Percentiles rank a stretch among this genome's conserved stretches.
Conservation (phyloP, 75 land plant species). For the Cunninghamia lanceolata region DNA sequence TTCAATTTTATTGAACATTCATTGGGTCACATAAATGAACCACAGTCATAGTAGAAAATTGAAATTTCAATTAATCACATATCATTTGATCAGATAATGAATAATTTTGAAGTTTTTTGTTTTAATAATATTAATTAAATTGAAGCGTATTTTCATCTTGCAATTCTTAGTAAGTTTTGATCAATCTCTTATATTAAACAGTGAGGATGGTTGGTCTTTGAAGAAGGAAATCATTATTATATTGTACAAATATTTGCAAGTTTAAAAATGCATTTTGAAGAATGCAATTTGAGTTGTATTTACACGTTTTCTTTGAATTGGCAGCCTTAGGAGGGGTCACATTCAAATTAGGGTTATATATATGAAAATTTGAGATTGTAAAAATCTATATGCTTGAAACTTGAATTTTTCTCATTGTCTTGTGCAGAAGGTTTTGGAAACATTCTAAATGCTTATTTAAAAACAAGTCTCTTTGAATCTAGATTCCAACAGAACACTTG, state of each 20-base stretch:
- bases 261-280: neutral
- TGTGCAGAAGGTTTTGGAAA: neutral
- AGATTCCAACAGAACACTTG: neutral
- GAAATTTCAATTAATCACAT: neutral
- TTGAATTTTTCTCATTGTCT: neutral
- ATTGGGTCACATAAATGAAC: neutral
- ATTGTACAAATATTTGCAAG: neutral
- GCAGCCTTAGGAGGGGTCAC: neutral
- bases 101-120: neutral
- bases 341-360: no score
- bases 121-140: neutral
- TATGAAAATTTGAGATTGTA: no score
- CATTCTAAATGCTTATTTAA: neutral
- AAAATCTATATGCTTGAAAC: no score
- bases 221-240: neutral
- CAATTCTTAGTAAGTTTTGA: neutral
- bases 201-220: neutral
- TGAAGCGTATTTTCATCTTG: neutral
- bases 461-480: neutral
- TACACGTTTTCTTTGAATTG: neutral
- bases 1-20: neutral
- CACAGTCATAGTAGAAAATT: neutral
- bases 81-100: neutral
- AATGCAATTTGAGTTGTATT: neutral
- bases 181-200: neutral